Evolutionary conservation across 352 stramenopile genomes (phyloP).

Genomic region (Phytophthora litchii): DNA sequence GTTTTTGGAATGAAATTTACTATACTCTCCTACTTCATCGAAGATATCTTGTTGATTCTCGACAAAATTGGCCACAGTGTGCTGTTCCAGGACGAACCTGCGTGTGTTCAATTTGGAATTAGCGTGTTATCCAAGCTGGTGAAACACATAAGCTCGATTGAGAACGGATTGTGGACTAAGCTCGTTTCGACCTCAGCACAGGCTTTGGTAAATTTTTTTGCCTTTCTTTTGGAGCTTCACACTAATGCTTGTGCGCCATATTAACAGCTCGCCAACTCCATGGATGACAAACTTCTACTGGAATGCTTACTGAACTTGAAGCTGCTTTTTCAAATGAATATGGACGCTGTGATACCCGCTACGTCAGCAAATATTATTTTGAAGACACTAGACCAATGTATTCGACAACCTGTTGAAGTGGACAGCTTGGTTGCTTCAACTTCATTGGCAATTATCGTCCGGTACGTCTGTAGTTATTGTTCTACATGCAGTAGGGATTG

Average conservation of each 20-base stretch:
- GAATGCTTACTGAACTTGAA: slow-evolving; percentile 35
- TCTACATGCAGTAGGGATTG: neutral
- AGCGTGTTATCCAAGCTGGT: slow-evolving; percentile 23
- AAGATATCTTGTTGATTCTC: slow-evolving; percentile 21
- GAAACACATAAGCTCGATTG: slow-evolving; percentile 4
- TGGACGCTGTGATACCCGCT: slow-evolving; percentile 11
- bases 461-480: slow-evolving; percentile 11
- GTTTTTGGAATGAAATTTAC: neutral
- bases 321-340: slow-evolving; percentile 21
- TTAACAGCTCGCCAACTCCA: slow-evolving; percentile 28
- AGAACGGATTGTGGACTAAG: slow-evolving; percentile 14
- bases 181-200: slow-evolving; percentile 28
- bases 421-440: slow-evolving; percentile 15
- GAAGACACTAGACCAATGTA: slow-evolving; percentile 29
- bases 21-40: neutral
- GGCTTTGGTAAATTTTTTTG: slow-evolving; percentile 27
- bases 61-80: slow-evolving; percentile 33
- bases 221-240: neutral
- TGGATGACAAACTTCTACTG: slow-evolving; percentile 14
- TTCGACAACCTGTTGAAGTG: slow-evolving; percentile 8
- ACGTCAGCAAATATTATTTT: slow-evolving; percentile 30
- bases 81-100: slow-evolving; percentile 19
- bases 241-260: neutral
- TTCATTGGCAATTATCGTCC: slow-evolving; percentile 20
- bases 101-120: slow-evolving; percentile 28